Conservation (phyloP, 352 stramenopile genomes). For the Pythium sp. region DNA sequence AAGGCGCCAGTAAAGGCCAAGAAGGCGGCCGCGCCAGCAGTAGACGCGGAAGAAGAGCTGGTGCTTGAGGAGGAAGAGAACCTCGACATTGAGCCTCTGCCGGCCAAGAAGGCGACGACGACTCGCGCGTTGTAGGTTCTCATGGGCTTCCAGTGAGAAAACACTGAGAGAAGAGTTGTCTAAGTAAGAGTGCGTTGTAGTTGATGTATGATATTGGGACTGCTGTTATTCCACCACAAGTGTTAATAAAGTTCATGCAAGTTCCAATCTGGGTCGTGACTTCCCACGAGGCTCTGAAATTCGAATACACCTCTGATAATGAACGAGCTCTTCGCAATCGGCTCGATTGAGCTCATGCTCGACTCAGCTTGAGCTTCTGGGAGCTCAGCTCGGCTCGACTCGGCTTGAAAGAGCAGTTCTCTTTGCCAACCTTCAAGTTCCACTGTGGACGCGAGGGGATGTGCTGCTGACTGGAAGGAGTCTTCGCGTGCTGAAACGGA, state of each 20-base stretch:
- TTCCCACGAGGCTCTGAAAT: too few species aligned
- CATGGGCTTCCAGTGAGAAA: neutral
- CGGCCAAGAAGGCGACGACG: neutral
- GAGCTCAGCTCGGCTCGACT: neutral
- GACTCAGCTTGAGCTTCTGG: too few species aligned
- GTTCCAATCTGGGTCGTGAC: too few species aligned
- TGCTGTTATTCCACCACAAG: neutral
- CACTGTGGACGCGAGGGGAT: neutral
- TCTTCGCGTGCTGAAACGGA: constrained; percentile 4
- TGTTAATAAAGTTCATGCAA: too few species aligned
- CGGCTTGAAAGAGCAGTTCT: neutral
- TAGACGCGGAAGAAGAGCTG: neutral
- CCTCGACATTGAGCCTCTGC: constrained; percentile 2
- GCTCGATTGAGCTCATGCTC: too few species aligned
- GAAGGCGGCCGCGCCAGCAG: neutral
- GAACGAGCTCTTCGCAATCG: too few species aligned
- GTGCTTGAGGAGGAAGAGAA: constrained; percentile 2
- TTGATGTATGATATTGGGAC: neutral
- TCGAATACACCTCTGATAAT: too few species aligned
- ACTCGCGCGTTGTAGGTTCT: neutral
- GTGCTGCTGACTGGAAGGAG: neutral
- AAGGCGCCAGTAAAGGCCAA: neutral
- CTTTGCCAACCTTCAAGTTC: neutral
- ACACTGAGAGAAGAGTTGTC: neutral
- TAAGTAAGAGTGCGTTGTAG: neutral